Conservation (phyloP, 208 protist genomes). For the Acanthamoeba sp. region DNA sequence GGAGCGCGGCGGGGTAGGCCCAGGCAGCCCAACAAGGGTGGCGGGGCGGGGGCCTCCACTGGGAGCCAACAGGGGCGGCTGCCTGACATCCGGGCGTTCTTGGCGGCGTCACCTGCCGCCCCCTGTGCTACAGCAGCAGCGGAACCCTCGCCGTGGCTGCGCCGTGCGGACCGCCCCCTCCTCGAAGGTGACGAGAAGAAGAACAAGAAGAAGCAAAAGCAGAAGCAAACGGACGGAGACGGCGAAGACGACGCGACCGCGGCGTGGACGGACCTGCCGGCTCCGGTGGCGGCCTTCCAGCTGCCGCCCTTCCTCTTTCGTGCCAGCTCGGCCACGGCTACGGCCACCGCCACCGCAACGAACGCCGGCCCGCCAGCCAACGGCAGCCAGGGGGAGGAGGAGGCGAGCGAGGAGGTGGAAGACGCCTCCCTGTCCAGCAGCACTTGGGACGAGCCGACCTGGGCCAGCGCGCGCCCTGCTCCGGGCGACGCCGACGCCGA, state of each 20-base stretch:
- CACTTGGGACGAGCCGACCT: neutral
- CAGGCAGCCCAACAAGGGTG: neutral
- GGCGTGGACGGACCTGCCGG: neutral
- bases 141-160: neutral
- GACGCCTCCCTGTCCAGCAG: neutral
- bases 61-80: neutral
- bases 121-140: neutral
- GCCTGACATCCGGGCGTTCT: constrained; percentile 6
- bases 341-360: neutral
- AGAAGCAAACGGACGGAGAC: neutral
- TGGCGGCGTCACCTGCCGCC: neutral
- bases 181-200: neutral
- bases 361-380: neutral
- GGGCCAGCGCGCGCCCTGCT: neutral
- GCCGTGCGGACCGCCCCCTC: neutral
- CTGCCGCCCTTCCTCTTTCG: constrained; percentile 25
- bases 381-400: neutral
- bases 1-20: too few relatives aligned
- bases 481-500: neutral
- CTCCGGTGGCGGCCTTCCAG: neutral
- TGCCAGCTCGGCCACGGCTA: neutral
- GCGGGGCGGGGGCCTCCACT: too few relatives aligned
- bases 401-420: constrained; percentile 13
- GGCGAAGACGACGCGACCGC: neutral
- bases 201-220: neutral